Conservation (phyloP, 306 rosid genomes). For the Malus fusca region DNA sequence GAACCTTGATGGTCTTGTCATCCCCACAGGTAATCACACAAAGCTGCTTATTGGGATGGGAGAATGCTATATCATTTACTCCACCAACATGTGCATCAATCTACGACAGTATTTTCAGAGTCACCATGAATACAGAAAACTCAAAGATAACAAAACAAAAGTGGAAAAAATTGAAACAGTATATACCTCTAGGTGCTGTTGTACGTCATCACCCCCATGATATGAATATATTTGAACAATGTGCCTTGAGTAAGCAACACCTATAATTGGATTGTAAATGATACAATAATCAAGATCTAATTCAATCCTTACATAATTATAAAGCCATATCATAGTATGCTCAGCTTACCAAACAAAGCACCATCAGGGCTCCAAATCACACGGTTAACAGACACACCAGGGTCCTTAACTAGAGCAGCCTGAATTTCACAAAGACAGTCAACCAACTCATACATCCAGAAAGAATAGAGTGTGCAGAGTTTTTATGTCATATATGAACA, state of each 20-base stretch:
- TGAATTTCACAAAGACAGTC: constrained; percentile 31
- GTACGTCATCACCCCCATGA: constrained; percentile 60
- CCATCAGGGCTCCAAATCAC: constrained; percentile 99
- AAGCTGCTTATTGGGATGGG: constrained; percentile 90
- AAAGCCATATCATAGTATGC: constrained; percentile 4
- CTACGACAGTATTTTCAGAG: constrained; percentile 30
- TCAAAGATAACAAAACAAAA: constrained; percentile 5
- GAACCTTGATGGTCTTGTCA: constrained; percentile 87
- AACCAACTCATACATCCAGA: constrained; percentile 7
- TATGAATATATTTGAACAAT: constrained; percentile 92
- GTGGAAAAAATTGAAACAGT: not conserved
- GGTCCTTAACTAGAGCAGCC: constrained; percentile 93
- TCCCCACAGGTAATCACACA: constrained; percentile 98
- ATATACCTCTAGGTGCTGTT: constrained; percentile 79
- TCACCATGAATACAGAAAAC: not conserved
- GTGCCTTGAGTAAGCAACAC: constrained; percentile 94
- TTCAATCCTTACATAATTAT: constrained; percentile 1
- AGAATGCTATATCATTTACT: constrained; percentile 92
- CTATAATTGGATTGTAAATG: constrained; percentile 29
- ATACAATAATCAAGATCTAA: constrained; percentile 1
- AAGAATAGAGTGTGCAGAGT: not conserved
- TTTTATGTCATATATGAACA: not conserved
- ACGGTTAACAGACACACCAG: constrained; percentile 89
- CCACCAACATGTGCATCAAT: constrained; percentile 99
- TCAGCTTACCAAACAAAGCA: constrained; percentile 68